Conservation (phyloP, 371 early-diverging fungal species). For the Mortierella sp. region DNA sequence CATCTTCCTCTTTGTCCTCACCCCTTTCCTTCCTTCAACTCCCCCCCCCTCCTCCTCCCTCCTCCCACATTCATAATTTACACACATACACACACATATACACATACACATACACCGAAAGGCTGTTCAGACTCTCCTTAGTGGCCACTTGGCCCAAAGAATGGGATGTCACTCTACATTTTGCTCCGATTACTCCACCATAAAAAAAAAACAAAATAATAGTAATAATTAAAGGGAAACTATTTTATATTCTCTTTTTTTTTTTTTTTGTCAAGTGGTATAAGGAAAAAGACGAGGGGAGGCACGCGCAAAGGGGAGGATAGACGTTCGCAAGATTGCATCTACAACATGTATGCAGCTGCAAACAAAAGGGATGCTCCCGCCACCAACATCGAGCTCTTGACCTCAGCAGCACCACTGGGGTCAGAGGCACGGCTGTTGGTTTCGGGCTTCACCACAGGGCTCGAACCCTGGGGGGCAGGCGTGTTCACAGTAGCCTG, state of each 20-base stretch:
- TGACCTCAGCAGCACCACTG: too few relatives aligned
- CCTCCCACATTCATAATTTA: too few relatives aligned
- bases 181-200: too few relatives aligned
- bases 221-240: neutral
- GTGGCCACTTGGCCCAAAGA: too few relatives aligned
- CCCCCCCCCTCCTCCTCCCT: too few relatives aligned
- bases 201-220: too few relatives aligned
- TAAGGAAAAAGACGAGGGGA: slow-evolving; percentile 4
- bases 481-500: neutral
- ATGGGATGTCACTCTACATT: too few relatives aligned
- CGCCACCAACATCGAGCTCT: slow-evolving; percentile 27
- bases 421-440: slow-evolving; percentile 3
- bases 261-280: slow-evolving; percentile 16
- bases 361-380: slow-evolving; percentile 38
- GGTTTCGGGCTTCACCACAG: slow-evolving; percentile 11
- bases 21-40: too few relatives aligned
- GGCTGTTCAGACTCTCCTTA: too few relatives aligned
- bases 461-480: neutral
- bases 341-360: slow-evolving; percentile 43
- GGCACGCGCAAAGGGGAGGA: slow-evolving; percentile 3
- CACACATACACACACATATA: too few relatives aligned
- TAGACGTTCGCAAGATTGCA: neutral
- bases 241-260: neutral
- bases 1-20: too few relatives aligned
- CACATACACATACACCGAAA: too few relatives aligned